Evolutionary conservation across 148 eudicot genomes (phyloP), one percentile per base, ranked within the genome.

Genomic region (Amaranthus hypochondriacus): DNA sequence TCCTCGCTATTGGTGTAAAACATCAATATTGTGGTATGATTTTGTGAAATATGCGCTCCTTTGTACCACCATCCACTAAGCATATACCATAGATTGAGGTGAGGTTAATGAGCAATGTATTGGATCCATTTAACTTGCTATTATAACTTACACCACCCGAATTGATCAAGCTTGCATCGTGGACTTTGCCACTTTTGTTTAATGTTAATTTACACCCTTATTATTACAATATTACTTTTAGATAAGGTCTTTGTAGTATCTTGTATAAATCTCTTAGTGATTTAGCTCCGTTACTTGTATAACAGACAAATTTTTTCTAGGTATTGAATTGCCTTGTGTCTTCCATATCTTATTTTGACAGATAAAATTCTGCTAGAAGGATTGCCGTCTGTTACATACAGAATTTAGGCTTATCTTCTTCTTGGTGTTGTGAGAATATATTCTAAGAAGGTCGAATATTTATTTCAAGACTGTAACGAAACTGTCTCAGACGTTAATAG

Each of bases 361-460:
- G 99, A 96, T 77, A 86, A 76, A 68, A 90, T 96, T 55, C 79
- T 92, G 69, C 73, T 49, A 6, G 92, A 90, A 75, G 92, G 85
- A 83, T 75, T 87, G 86, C 88, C 87, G 5, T 65, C 66, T 62
- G 87, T 87, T 62, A 84, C 94, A 4, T 87, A 92, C 74, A 84
- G 99, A 81, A 81, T 96, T 55, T 77, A 92, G 75, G 97, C 85
- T 53, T 85, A 78, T 85, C 96, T 96, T 73, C 97, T 96, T 59
- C 86, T 96, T 54, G 99, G 99, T 56, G 84, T 96, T 68, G 97
- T 89, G 78, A 86, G 90, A 78, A 90, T 96, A 66, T 85, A 85
- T 81, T 87, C 92, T 3, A 92, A 86, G 86, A 96, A 96, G 81
- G 91, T 87, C 3, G 88, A 90, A 68, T 89, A 84, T 83, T 72